Evolutionary conservation across 306 rosid genomes (phyloP), one percentile per base, ranked within the genome.

Genomic region (Coriaria nepalensis): DNA sequence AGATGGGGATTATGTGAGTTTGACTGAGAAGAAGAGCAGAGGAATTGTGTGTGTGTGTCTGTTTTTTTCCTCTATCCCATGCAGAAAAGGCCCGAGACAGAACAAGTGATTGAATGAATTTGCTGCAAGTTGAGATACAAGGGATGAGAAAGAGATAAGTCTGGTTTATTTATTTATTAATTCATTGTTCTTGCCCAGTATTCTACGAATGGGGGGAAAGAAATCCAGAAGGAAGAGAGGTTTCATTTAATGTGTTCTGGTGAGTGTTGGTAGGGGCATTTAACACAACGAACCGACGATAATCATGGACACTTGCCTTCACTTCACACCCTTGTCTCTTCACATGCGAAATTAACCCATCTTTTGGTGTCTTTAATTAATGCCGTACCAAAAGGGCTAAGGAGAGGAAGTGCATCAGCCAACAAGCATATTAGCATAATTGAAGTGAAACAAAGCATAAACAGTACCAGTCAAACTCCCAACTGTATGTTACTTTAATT

Each of bases 261-360:
- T 81, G 37, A 77, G 0, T 62, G 87, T 68, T 64, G 88, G 80
- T 80, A 2, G 81, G 53, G 45, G 59, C 67, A 79, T 69, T 82
- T 48, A 79, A 64, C 73, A 46, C 58, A 10, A 44, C 29, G 53
- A 66, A 73, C 81, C 73, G 67, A 76, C 71, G 29, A 20, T 20
- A 20, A 20, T 20, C 29, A 20, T 20, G 29, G 29, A 20, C 29
- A 1, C 29, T 20, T 20, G 29, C 29, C 29, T 20, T 20, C 29
- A n/a, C n/a, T n/a, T n/a, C n/a, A n/a, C n/a, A n/a, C n/a, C n/a
- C n/a, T n/a, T n/a, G n/a, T n/a, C n/a, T n/a, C n/a, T n/a, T n/a
- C n/a, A n/a, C n/a, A n/a, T n/a, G n/a, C n/a, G n/a, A n/a, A n/a
- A n/a, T n/a, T n/a, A n/a, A n/a, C n/a, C n/a, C n/a, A n/a, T n/a